Conservation (phyloP, 495 filamentous ascomycete genomes). For the Xylaria curta region DNA sequence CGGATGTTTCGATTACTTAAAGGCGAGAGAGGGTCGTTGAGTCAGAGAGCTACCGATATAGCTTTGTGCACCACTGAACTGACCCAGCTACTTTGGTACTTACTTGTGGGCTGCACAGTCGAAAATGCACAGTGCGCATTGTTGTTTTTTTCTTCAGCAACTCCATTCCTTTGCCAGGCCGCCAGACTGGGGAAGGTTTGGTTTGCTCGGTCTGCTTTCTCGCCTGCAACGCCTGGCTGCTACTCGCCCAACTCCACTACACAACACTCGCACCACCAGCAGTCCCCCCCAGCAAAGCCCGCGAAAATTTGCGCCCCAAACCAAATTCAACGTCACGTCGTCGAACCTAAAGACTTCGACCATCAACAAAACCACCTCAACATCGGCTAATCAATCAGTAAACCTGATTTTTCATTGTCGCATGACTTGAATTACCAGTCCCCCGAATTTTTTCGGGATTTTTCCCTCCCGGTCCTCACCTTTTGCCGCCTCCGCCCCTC, state of each 20-base stretch:
- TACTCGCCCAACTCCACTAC: constrained; percentile 22
- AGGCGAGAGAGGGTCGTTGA: background rate
- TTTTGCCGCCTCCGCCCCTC: constrained; percentile 46
- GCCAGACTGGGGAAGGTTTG: constrained; percentile 19
- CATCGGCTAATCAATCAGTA: constrained; percentile 57
- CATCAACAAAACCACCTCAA: constrained; percentile 65
- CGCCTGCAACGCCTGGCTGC: constrained; percentile 10
- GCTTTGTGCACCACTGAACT: background rate
- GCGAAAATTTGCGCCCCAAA: constrained; percentile 54
- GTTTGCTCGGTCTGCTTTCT: constrained; percentile 1
- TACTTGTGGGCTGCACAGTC: background rate
- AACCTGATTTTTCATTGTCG: constrained; percentile 61
- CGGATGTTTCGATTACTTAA: background rate
- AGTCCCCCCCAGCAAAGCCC: constrained; percentile 41
- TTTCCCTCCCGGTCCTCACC: constrained; percentile 52
- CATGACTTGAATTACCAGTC: constrained; percentile 60
- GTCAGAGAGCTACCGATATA: constrained; percentile 11
- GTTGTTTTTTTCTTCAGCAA: background rate
- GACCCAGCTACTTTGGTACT: background rate
- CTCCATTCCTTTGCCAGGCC: constrained; percentile 11
- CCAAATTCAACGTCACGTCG: constrained; percentile 70
- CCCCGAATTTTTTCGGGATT: constrained; percentile 53
- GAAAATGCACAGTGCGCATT: background rate
- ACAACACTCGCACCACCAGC: constrained; percentile 21
- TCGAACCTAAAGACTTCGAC: constrained; percentile 57